Evolutionary conservation across 768 basidiomycete species (phyloP), one percentile per base, ranked within the genome.

Genomic region (Exidia glandulosa): DNA sequence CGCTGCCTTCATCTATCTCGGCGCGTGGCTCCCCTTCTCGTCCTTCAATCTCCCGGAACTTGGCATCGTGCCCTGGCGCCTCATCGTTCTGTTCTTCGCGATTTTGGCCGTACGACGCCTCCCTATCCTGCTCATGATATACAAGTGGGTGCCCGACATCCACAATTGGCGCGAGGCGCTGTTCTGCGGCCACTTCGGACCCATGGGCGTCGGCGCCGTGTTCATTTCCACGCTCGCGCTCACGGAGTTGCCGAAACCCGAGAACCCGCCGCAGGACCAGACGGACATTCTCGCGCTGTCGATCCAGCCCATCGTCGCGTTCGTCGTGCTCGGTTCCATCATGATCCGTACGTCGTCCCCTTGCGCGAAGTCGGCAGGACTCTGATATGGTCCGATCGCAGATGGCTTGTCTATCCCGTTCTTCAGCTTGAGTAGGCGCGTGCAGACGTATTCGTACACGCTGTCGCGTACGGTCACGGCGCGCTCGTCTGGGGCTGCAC

Each of bases 141-240:
- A 94, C 66, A 81, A 74, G 61, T 90, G 84, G 79, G 81, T 96
- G 14, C 95, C 94, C 0, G 94, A 97, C 70, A 89, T 97, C 64
- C 70, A 72, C 37, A 84, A 81, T 25, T 89, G 92, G 85, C 78
- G 81, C 50, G 92, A 97, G 72, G 94, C 95, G 0, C 63, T 93
- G 3, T 96, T 98, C 69, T 83, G 81, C 3, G 95, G 95, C 30
- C 50, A 54, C 50, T 54, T 54, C 41, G 60, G 62, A 5, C 71
- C 92, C 78, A 94, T 96, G 89, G 94, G 94, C 57, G 61, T 63
- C 50, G 78, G 79, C 5, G 78, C 95, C 5, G 77, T 97, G 50
- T 99, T 97, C 70, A 86, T 98, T 59, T 84, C 87, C 10, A 85
- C 83, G 0, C 71, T 92, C 30, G 89, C 91, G 3, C 69, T 84